Evolutionary conservation across 2,329 filamentous ascomycete genomes (phyloP).

Genomic region (Aspergillus sp.): DNA sequence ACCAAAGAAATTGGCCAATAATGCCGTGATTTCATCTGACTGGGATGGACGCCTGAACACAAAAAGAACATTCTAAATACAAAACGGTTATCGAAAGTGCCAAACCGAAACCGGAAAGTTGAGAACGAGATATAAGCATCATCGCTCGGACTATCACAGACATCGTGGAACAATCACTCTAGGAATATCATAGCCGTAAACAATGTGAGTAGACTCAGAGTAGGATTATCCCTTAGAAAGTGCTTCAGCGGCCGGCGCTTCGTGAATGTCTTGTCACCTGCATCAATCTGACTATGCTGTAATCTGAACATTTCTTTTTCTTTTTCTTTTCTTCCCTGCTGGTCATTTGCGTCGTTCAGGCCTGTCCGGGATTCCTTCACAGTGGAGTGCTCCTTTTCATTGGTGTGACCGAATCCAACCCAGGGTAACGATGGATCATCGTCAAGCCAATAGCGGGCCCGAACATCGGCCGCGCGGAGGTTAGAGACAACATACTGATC

Average conservation of each 20-base stretch:
- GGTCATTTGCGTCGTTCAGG: not conserved
- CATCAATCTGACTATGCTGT: constrained; percentile 7
- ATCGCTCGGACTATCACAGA: constrained; percentile 9
- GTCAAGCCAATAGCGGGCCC: constrained; percentile 60
- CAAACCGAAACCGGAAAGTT: not conserved
- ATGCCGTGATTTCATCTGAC: constrained; percentile 8
- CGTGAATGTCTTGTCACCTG: constrained; percentile 11
- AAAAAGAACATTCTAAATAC: constrained; percentile 2
- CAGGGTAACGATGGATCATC: constrained; percentile 61
- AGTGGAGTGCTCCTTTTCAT: constrained; percentile 11
- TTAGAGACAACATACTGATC: constrained; percentile 57
- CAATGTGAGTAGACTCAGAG: constrained; percentile 7
- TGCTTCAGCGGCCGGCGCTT: constrained; percentile 17
- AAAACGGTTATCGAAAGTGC: not conserved
- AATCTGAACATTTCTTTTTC: constrained; percentile 1
- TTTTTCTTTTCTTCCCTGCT: not conserved
- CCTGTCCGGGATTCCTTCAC: not conserved
- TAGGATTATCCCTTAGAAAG: constrained; percentile 3
- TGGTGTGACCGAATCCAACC: constrained; percentile 43
- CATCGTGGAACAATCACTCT: constrained; percentile 10
- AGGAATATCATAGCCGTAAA: constrained; percentile 20
- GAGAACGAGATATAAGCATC: constrained; percentile 1
- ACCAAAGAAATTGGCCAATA: not conserved
- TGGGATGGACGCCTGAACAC: constrained; percentile 8
- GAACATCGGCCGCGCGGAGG: constrained; percentile 54